Evolutionary conservation across 2,329 filamentous ascomycete species (phyloP).

Genomic region (Aurifilum marmelostoma): DNA sequence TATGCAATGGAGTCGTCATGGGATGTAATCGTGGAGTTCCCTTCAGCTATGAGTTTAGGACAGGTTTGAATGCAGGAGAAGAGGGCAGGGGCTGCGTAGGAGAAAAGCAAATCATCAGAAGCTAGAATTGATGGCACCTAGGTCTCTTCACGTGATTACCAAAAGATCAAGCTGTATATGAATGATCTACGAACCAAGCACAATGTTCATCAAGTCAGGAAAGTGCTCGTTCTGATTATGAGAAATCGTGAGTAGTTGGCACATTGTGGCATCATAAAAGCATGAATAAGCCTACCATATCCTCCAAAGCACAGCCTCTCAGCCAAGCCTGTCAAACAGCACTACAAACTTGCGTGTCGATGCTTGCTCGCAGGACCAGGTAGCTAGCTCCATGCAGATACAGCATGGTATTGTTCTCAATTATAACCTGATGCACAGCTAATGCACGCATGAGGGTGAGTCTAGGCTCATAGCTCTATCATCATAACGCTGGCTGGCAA

Average conservation of each 20-base stretch:
- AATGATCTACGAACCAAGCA: no score
- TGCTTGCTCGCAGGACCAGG: not conserved
- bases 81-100: not conserved
- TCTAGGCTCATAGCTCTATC: not conserved
- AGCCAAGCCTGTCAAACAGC: not conserved
- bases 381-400: not conserved
- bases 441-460: not conserved
- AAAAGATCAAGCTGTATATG: not conserved
- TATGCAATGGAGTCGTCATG: not conserved
- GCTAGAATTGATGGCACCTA: not conserved
- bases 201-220: not conserved
- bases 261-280: not conserved
- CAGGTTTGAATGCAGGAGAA: not conserved
- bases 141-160: not conserved
- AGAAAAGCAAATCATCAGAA: not conserved
- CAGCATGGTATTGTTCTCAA: not conserved
- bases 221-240: not conserved
- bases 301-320: not conserved
- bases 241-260: not conserved
- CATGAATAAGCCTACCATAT: not conserved
- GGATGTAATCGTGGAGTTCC: not conserved
- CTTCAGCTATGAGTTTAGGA: not conserved
- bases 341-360: not conserved
- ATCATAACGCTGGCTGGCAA: not conserved
- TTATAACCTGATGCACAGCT: not conserved